These are phyloP conservation scores for Poa pratensis DNA, from an alignment of 176 grass and related monocot genomes.

Conservation along the genomic window DNA sequence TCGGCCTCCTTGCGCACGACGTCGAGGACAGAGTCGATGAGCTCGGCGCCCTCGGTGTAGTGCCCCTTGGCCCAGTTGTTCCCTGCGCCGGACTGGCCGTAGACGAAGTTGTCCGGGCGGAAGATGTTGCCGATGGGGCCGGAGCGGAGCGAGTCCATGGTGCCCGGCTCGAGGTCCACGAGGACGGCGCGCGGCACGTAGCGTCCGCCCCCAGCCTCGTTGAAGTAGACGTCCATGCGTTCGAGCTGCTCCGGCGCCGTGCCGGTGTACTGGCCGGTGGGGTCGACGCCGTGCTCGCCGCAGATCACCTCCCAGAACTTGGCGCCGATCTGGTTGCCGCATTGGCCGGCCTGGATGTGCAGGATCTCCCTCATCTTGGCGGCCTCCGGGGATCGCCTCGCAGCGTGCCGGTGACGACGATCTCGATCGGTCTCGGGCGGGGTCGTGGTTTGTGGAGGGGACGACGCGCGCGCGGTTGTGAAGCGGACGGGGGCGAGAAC, in stretches of 20 bases:
- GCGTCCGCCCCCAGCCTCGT: constrained; percentile 64
- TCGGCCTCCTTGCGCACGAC: constrained; percentile 85
- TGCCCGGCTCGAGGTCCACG: constrained; percentile 81
- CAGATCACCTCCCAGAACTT: constrained; percentile 99
- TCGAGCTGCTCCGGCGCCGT: constrained; percentile 58
- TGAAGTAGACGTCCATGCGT: constrained; percentile 88
- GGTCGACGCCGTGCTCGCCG: constrained; percentile 83
- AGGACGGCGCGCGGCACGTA: constrained; percentile 74
- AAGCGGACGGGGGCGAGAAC: not conserved
- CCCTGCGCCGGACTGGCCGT: constrained; percentile 74
- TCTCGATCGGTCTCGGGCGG: not conserved
- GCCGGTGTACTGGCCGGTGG: constrained; percentile 57
- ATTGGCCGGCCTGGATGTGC: constrained; percentile 88
- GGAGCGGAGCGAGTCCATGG: constrained; percentile 78
- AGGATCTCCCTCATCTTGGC: constrained; percentile 88
- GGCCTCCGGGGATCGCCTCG: not conserved
- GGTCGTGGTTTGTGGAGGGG: constrained; percentile 23
- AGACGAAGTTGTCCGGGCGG: constrained; percentile 88
- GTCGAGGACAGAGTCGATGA: constrained; percentile 79
- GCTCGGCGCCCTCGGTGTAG: constrained; percentile 87
- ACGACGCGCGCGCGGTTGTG: not conserved
- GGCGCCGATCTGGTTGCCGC: constrained; percentile 96
- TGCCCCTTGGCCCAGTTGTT: constrained; percentile 92
- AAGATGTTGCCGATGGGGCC: constrained; percentile 72
- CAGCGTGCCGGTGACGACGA: too few relatives aligned